A percentile compares a stretch with the other conserved stretches of the same genome.
These are phyloP conservation scores for Hyaloraphidium curvatum DNA, from an alignment of 192 early-diverging fungal species.

Conservation along the genomic window DNA sequence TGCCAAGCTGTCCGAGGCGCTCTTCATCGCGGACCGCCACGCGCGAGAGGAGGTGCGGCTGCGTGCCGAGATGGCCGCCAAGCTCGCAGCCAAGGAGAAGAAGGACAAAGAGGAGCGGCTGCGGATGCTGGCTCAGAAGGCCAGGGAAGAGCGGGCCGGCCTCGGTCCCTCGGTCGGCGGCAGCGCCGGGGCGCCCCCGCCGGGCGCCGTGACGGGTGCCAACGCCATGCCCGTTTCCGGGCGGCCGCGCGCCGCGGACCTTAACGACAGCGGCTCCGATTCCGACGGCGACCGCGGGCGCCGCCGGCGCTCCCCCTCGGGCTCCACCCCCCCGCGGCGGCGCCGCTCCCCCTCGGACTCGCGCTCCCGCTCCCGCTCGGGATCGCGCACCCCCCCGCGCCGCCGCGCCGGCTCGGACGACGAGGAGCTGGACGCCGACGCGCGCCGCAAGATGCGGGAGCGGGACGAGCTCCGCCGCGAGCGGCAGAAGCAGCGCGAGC, in stretches of 20 bases:
- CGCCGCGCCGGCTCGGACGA: conserved; percentile 23
- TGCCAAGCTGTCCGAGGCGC: conserved; percentile 84
- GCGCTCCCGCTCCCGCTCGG: neutral
- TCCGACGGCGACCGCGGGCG: neutral
- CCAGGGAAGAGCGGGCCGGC: conserved; percentile 71
- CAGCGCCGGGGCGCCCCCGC: conserved; percentile 4
- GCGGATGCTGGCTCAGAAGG: conserved; percentile 73
- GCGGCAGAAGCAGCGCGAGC: conserved; percentile 62
- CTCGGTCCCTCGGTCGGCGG: conserved; percentile 11
- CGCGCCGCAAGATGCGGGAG: conserved; percentile 41
- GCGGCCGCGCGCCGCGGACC: too few species aligned
- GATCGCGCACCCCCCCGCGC: too few species aligned
- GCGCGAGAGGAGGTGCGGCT: conserved; percentile 86
- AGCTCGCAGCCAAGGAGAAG: conserved; percentile 84
- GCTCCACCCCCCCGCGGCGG: neutral
- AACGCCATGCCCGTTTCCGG: neutral
- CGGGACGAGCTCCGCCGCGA: conserved; percentile 78
- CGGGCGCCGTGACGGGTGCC: neutral
- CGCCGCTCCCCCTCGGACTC: neutral
- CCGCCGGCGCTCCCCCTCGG: too few species aligned
- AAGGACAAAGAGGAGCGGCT: conserved; percentile 80
- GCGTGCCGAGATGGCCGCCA: conserved; percentile 74
- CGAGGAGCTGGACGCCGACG: conserved; percentile 29
- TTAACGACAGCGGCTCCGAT: too few species aligned
- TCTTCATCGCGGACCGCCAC: conserved; percentile 79